Conservation (phyloP, 2,329 filamentous ascomycete genomes). For the Verticillium klebahnii region DNA sequence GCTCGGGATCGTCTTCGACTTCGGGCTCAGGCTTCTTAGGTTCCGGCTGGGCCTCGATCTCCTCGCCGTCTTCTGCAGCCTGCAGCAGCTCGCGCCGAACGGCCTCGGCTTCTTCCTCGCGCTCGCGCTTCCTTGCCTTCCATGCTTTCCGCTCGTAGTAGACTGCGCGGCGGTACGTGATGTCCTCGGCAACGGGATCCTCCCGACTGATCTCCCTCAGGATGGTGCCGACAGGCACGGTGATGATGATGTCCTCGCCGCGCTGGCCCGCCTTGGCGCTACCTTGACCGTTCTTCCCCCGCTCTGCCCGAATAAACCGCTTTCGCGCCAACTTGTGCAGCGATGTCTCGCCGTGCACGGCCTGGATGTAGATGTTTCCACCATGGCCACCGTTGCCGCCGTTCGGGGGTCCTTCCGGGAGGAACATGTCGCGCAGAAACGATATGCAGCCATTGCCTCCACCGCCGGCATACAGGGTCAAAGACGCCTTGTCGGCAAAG, state of each 20-base stretch:
- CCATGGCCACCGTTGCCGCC: slow-evolving; percentile 91
- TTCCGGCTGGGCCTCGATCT: slow-evolving; percentile 1
- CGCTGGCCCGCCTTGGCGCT: slow-evolving; percentile 69
- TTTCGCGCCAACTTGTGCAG: slow-evolving; percentile 84
- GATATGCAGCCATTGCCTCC: slow-evolving; percentile 94
- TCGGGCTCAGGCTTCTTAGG: slow-evolving; percentile 9
- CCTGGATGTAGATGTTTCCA: slow-evolving; percentile 91
- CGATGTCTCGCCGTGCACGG: slow-evolving; percentile 84
- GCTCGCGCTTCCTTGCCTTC: slow-evolving; percentile 4
- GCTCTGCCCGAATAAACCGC: slow-evolving; percentile 67
- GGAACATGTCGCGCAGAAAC: slow-evolving; percentile 86
- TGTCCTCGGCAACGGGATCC: slow-evolving; percentile 71
- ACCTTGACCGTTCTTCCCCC: slow-evolving; percentile 75
- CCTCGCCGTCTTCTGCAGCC: slow-evolving; percentile 6
- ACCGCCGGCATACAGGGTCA: slow-evolving; percentile 72
- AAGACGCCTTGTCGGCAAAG: slow-evolving; percentile 80
- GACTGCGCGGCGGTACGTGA: slow-evolving; percentile 17
- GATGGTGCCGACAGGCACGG: slow-evolving; percentile 89
- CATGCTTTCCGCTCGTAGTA: slow-evolving; percentile 13
- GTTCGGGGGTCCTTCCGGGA: slow-evolving; percentile 85
- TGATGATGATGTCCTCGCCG: slow-evolving; percentile 82
- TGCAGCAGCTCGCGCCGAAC: slow-evolving; percentile 11
- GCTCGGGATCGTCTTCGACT: slow-evolving; percentile 33
- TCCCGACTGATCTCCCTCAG: slow-evolving; percentile 74
- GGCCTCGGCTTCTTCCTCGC: slow-evolving; percentile 4